Base-by-base conservation (phyloP, 169 alveolate species). In the Amoebophrya sp. region DNA sequence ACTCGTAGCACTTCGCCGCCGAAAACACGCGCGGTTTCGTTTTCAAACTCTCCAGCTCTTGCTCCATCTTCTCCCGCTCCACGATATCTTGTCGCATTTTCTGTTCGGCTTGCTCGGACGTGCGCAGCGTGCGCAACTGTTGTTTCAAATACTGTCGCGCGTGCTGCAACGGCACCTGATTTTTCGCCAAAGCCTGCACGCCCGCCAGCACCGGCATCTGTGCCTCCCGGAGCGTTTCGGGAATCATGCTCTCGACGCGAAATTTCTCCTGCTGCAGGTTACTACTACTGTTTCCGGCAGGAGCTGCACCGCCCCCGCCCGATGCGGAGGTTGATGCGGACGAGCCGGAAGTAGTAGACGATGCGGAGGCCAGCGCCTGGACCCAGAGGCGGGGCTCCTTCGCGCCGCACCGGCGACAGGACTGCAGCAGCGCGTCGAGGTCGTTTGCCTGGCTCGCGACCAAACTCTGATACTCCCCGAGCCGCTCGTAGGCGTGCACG, bases 1-100 rank as follows among this genome's bases (percentile, higher is more conserved):
- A 94, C 47, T 91, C 91, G 0, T 95, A 94, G 40, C 95, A 94
- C 90, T 94, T 94, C 3, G 91, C 83, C 10, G 83, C 83, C 32
- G 83, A 18, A 25, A 66, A 66, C 39, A 66, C 35, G 32, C 83
- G 29, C 29, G 83, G 83, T n/a, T 66, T 66, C 35, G 38, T n/a
- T 25, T 66, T 66, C 32, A 66, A 7, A 2, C 32, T 1, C 83
- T 66, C 83, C 83, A 25, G 2, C 35, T 66, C 83, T 25, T 18
- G 32, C 83, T 66, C 83, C 83, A 66, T 66, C 83, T 66, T 66
- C 35, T 18, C 35, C 35, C 29, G 29, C 83, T 66, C 83, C 83
- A 66, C 35, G 35, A 0, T 2, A 25, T 66, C 83, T 25, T 66
- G 38, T 3, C 10, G 1, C 83, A 18, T 47, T 47, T 47, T 47